A percentile compares a stretch with the other conserved stretches of the same genome.
Conservation (phyloP, 2,329 filamentous ascomycete species). For the Colletotrichum sp. region DNA sequence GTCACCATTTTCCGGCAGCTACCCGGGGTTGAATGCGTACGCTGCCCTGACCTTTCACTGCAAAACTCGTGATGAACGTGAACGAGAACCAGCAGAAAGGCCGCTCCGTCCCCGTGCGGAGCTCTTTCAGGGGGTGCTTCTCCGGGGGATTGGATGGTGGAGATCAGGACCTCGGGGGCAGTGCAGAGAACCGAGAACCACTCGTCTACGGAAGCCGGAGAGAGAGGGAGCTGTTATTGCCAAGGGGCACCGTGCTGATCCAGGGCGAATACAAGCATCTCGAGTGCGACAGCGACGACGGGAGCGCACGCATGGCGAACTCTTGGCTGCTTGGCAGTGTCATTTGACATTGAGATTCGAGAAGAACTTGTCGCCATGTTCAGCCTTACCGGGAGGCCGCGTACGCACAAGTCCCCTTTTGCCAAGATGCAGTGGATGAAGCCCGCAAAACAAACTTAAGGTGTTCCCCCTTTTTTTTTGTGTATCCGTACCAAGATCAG, state of each 20-base stretch:
- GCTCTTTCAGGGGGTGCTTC: background rate
- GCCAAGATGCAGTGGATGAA: background rate
- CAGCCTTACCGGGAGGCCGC: slow-evolving; percentile 5
- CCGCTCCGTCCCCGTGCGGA: background rate
- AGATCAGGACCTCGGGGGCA: background rate
- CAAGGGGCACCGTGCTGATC: background rate
- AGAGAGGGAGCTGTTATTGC: background rate
- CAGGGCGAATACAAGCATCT: background rate
- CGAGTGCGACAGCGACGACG: background rate
- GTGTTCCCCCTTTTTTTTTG: background rate
- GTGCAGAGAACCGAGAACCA: background rate
- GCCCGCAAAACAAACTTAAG: background rate
- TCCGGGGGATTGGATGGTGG: background rate
- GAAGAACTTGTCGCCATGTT: background rate
- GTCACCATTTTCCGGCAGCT: rapidly evolving
- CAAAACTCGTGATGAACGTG: background rate
- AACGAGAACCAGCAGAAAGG: background rate
- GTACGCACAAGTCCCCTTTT: background rate
- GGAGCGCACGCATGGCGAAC: background rate
- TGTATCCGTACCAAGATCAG: background rate
- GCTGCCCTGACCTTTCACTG: background rate
- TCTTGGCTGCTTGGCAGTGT: background rate
- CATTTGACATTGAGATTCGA: background rate
- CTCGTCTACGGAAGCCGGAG: background rate
- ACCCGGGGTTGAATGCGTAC: rapidly evolving